phyloP scores from a whole-genome alignment of 768 basidiomycete species.

The Pleurotus ostreatus region DNA sequence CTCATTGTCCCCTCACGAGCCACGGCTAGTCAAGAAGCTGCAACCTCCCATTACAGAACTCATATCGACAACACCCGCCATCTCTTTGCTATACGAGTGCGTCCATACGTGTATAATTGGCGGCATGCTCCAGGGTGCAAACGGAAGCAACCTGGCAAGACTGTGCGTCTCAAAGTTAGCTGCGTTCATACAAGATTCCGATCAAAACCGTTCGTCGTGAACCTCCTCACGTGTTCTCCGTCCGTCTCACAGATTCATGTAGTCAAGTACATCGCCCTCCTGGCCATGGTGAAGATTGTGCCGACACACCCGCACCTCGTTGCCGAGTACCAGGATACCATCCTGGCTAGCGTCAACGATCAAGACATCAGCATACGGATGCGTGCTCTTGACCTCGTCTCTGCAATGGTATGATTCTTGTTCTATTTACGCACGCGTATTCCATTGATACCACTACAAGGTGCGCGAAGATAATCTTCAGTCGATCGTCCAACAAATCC shows the following conservation, averaged over 20 bases:
- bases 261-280: constrained; percentile 97
- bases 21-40: constrained; percentile 90
- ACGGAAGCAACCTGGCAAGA: constrained; percentile 75
- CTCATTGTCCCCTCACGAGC: constrained; percentile 85
- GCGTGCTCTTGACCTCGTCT: constrained; percentile 90
- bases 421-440: background rate
- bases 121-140: constrained; percentile 82
- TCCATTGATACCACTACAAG: constrained; percentile 35
- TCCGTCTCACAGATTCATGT: constrained; percentile 11
- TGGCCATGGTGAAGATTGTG: constrained; percentile 95
- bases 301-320: constrained; percentile 88
- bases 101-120: constrained; percentile 98
- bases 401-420: constrained; percentile 55
- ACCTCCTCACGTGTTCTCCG: background rate
- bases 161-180: constrained; percentile 93
- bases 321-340: constrained; percentile 88
- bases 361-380: constrained; percentile 94
- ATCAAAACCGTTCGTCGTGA: constrained; percentile 83
- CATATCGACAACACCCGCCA: constrained; percentile 92
- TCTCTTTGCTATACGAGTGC: constrained; percentile 95
- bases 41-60: constrained; percentile 92
- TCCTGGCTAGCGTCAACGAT: constrained; percentile 86
- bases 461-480: constrained; percentile 82
- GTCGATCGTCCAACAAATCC: constrained; percentile 83
- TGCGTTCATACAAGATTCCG: constrained; percentile 84